These are phyloP conservation scores for Citrus cavaleriei DNA, from an alignment of 345 rosid genomes.

Conservation along the genomic window DNA sequence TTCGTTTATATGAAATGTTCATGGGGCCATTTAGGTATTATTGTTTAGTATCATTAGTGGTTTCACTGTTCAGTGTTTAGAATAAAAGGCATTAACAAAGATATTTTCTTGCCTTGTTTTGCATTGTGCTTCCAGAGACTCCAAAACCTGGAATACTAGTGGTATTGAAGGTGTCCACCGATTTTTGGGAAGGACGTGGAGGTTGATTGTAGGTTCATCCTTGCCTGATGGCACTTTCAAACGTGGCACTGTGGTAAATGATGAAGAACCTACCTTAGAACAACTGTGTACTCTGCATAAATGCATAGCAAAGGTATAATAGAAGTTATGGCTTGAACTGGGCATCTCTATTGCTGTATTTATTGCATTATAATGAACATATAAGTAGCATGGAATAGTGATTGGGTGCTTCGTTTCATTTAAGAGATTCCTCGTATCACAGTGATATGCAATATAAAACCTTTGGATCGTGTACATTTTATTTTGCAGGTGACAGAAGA, in stretches of 20 bases:
- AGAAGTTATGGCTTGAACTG: neutral
- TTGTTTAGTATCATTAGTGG: neutral
- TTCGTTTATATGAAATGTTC: slow-evolving; percentile 94
- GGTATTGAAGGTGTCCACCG: slow-evolving; percentile 96
- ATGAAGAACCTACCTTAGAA: slow-evolving; percentile 65
- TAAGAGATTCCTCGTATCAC: neutral
- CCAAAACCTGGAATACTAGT: slow-evolving; percentile 92
- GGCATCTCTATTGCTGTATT: neutral
- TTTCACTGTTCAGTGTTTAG: neutral
- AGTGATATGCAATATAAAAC: neutral
- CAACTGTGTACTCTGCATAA: slow-evolving; percentile 72
- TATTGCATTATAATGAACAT: neutral
- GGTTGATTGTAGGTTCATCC: slow-evolving; percentile 73
- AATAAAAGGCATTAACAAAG: neutral
- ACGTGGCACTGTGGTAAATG: slow-evolving; percentile 55
- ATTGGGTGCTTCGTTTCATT: neutral
- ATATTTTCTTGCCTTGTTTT: neutral
- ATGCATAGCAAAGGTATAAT: slow-evolving; percentile 82
- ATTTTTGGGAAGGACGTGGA: slow-evolving; percentile 87
- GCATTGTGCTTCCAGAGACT: slow-evolving; percentile 55
- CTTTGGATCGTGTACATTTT: slow-evolving; percentile 5
- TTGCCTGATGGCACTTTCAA: slow-evolving; percentile 50
- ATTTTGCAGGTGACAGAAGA: slow-evolving; percentile 76
- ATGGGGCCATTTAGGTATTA: slow-evolving; percentile 94
- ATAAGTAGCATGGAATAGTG: neutral